Conservation (phyloP, 805 yeast genomes). For the Sporopachydermia lactativora region DNA sequence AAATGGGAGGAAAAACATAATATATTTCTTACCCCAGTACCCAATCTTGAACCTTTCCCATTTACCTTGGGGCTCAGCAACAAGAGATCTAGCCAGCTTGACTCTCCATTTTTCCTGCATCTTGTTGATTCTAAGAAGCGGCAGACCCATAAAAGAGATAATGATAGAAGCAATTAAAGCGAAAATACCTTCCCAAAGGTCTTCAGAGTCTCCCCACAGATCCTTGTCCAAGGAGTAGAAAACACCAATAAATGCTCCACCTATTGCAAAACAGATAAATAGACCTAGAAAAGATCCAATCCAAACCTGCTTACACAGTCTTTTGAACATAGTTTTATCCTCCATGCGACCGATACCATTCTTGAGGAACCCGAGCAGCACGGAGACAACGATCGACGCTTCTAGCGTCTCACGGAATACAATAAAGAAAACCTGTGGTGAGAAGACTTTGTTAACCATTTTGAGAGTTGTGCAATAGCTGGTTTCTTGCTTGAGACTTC, state of each 20-base stretch:
- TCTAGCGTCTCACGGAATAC: slow-evolving; percentile 90
- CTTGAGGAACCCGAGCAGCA: slow-evolving; percentile 78
- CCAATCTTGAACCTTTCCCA: slow-evolving; percentile 40
- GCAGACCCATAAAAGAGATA: slow-evolving; percentile 90
- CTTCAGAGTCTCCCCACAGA: slow-evolving; percentile 80
- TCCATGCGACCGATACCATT: slow-evolving; percentile 58
- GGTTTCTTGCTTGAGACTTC: too few species aligned
- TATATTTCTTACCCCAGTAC: slow-evolving; percentile 53
- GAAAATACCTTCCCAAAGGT: slow-evolving; percentile 94
- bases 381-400: slow-evolving; percentile 86
- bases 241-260: slow-evolving; percentile 90
- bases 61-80: slow-evolving; percentile 33
- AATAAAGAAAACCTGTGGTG: slow-evolving; percentile 70
- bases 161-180: slow-evolving; percentile 80
- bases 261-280: slow-evolving; percentile 65
- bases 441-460: slow-evolving; percentile 42
- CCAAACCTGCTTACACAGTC: slow-evolving; percentile 75
- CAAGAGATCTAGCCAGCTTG: slow-evolving; percentile 76
- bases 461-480: slow-evolving; percentile 2
- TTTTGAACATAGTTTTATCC: slow-evolving; percentile 33
- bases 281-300: slow-evolving; percentile 64
- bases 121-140: slow-evolving; percentile 90
- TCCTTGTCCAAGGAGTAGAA: slow-evolving; percentile 71
- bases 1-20: slow-evolving; percentile 82
- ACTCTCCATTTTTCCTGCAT: slow-evolving; percentile 97